phyloP scores from a whole-genome alignment of 805 yeast species.

The Ogataea nitratoaversa region DNA sequence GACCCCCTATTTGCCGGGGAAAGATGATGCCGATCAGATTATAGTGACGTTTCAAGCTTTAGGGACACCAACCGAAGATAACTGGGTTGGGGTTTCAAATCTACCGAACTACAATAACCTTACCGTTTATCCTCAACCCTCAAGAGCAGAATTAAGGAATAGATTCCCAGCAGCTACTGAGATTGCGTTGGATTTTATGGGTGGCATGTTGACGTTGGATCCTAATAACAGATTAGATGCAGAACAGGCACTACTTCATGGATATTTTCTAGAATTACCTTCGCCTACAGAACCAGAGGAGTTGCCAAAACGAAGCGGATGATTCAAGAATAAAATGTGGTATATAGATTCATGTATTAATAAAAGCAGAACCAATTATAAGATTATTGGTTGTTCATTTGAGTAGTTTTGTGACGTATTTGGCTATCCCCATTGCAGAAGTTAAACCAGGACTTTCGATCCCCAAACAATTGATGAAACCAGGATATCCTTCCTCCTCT shows the following conservation, averaged over 20 bases:
- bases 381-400: background rate
- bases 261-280: conserved; percentile 71
- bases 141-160: conserved; percentile 71
- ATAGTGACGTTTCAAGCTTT: conserved; percentile 92
- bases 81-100: conserved; percentile 85
- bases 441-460: conserved; percentile 93
- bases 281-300: conserved; percentile 64
- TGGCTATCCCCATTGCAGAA: conserved; percentile 76
- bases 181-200: conserved; percentile 70
- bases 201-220: conserved; percentile 67
- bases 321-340: conserved; percentile 7
- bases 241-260: conserved; percentile 56
- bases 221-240: conserved; percentile 72
- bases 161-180: conserved; percentile 91
- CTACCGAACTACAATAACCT: conserved; percentile 74
- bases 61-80: conserved; percentile 91
- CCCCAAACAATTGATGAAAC: conserved; percentile 75
- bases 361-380: background rate
- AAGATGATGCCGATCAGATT: conserved; percentile 82
- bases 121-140: conserved; percentile 77
- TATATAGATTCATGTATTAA: background rate
- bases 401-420: conserved; percentile 47
- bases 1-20: conserved; percentile 92
- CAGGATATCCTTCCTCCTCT: conserved; percentile 67
- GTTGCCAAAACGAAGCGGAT: conserved; percentile 43